Percentiles rank a stretch among this genome's conserved stretches.
These are phyloP conservation scores for Apiospora kogelbergensis DNA, from an alignment of 2,329 filamentous ascomycete species.

Conservation along the genomic window DNA sequence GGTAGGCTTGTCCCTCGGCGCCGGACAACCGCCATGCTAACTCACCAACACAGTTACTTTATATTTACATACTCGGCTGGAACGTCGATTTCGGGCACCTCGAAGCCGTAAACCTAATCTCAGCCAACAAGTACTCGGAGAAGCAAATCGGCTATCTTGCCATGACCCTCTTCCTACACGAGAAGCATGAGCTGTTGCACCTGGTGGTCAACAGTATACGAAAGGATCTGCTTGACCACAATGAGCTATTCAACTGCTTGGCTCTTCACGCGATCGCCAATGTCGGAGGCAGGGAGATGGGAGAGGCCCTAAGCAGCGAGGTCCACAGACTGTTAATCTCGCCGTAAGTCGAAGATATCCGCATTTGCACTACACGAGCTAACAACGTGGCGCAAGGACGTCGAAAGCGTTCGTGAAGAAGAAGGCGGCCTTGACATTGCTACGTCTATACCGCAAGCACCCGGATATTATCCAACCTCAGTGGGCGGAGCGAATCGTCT, in stretches of 20 bases:
- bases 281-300: slow-evolving; percentile 95
- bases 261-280: slow-evolving; percentile 97
- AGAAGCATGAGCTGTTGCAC: slow-evolving; percentile 93
- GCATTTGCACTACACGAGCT: not conserved
- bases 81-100: slow-evolving; percentile 99
- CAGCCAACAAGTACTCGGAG: slow-evolving; percentile 95
- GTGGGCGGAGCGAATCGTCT: slow-evolving; percentile 97
- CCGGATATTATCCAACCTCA: slow-evolving; percentile 92
- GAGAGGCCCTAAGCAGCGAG: slow-evolving; percentile 86
- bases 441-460: slow-evolving; percentile 92
- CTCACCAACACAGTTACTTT: slow-evolving; percentile 65
- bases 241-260: slow-evolving; percentile 96
- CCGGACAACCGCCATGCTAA: slow-evolving; percentile 23
- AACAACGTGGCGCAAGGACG: slow-evolving; percentile 35
- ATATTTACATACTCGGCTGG: slow-evolving; percentile 99
- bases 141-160: slow-evolving; percentile 99
- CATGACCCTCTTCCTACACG: slow-evolving; percentile 94
- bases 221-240: slow-evolving; percentile 91
- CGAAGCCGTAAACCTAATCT: slow-evolving; percentile 97
- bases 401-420: slow-evolving; percentile 99
- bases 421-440: slow-evolving; percentile 90
- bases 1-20: slow-evolving; percentile 38
- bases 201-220: slow-evolving; percentile 98
- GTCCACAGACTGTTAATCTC: slow-evolving; percentile 94
- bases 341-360: slow-evolving; percentile 60